Evolutionary conservation across 2,329 filamentous ascomycete species (phyloP), one percentile per base, ranked within the genome.

Genomic region (Talaromyces atroroseus): DNA sequence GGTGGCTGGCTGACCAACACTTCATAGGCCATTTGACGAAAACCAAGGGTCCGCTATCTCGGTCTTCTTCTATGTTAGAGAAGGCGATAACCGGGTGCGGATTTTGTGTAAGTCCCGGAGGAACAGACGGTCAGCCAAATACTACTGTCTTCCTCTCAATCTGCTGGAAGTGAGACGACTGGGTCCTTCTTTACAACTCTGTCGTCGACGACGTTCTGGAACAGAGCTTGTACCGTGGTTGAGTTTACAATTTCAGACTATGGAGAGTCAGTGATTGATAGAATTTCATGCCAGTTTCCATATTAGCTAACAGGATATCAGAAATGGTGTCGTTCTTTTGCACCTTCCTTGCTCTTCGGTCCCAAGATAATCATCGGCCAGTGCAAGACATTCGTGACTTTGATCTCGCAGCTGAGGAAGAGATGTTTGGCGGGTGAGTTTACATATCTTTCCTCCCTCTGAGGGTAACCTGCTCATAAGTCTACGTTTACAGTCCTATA

Each of bases 281-380:
- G 24, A 11, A 11, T 8, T n/a, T 44, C 6, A 34, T 12, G 46
- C 53, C 10, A 16, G 5, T 34, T 36, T 38, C 26, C n/a, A 6
- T 21, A 6, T 24, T 16, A 26, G 10, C 29, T 59, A 53, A 59
- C 42, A 34, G 32, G 32, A 29, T 12, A 29, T 3, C 47, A 81
- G 78, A 74, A 49, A 78, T 84, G 76, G 78, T 82, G 2, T 64
- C 82, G 1, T 83, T 84, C 66, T 82, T 80, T 64, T 79, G 76
- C 59, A 79, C 78, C 0, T 78, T 83, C 55, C 66, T 83, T 10
- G 81, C 81, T 0, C 76, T 85, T 68, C 82, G 83, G 59, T 75
- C 76, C 8, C 81, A 84, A 62, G 82, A 85, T 63, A 66, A 69
- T 18, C 70, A 67, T 21, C 67, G 64, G 29, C 74, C 69, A 5